Base-by-base conservation (phyloP, 108 stramenopile species). In the Licmophora abbreviata region DNA sequence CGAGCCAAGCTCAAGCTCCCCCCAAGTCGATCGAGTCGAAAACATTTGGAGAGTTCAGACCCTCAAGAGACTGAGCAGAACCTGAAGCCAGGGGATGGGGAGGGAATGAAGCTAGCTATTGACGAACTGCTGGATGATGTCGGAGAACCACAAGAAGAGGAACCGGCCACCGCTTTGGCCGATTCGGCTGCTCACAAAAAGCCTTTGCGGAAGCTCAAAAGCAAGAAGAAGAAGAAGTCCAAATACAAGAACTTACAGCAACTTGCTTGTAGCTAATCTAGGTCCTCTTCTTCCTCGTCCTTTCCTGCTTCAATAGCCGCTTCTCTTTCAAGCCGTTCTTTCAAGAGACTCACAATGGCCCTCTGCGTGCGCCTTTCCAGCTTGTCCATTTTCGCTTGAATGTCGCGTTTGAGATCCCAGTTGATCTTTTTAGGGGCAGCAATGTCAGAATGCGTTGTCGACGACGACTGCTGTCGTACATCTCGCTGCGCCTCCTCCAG, bases 321-420 rank as follows among this genome's bases (percentile, higher is more conserved):
- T 53, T 91, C 89, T 51, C 51, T 37, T 44, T 79, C 83, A 49
- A 91, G 63, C 38, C 83, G 44, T 50, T 74, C 77, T 40, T 63
- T 74, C 40, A 91, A 58, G 42, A 91, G 56, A 30, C 64, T 63
- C 11, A 86, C 89, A 52, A 91, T 78, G 0, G 79, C 83, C 48
- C 61, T 78, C 54, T 86, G 80, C 17, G 85, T 91, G 37, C 81
- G 63, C 27, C 64, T 47, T 51, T 87, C 89, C 42, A 92, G 61
- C 51, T 69, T 71, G 6, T 81, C 70, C 47, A 92, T 64, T 45
- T 83, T 85, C 10, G 51, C 43, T 43, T 68, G 47, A 43, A 87
- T 72, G 56, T 83, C 89, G 25, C 85, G 66, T 40, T 92, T 92
- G 56, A 92, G 64, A 81, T 92, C 89, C 79, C 77, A 78, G 61